Base-by-base conservation (phyloP, 352 stramenopile species). In the Peronospora destructor region DNA sequence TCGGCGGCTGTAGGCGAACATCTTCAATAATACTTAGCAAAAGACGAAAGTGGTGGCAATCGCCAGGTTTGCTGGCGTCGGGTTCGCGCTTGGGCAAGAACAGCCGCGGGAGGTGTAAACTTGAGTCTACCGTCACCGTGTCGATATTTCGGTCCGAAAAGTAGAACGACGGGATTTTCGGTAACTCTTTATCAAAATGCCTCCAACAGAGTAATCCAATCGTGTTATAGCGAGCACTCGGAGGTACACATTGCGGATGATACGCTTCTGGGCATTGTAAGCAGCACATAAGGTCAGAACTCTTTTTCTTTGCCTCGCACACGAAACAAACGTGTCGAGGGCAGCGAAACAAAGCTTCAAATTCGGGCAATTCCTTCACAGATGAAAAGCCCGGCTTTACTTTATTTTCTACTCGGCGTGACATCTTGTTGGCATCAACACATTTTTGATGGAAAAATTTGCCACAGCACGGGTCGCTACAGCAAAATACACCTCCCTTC, bases 201-300 rank as follows among this genome's bases (percentile, higher is more conserved):
- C 91, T 88, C 51, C 82, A 94, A 56, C 93, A 98, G 0, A 97
- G 53, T 6, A 96, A 52, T 11, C 80, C 93, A 19, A 97, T 55
- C 38, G 94, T 91, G 58, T 98, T 96, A 55, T 97, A 97, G 11
- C 80, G 76, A 28, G 84, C 76, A 58, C 74, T 90, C 0, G 91
- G 91, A 13, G 91, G 86, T 26, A 97, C 89, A 63, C 93, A 98
- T 35, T 88, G 78, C 9, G 93, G 74, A 51, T 98, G 93, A 64
- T 96, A 98, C 25, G 87, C 56, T 57, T 85, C 87, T 2, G 91
- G 89, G 50, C 93, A 98, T 52, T 95, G 80, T 21, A 97, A 68
- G 63, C 93, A 98, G 49, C 58, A 76, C 79, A 95, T 92, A 29
- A 92, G 66, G n/a, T 91, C 84, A 26, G 61, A 66, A 12, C 56